phyloP scores from a whole-genome alignment of 2,329 filamentous ascomycete genomes.

The Alternaria brassicae region DNA sequence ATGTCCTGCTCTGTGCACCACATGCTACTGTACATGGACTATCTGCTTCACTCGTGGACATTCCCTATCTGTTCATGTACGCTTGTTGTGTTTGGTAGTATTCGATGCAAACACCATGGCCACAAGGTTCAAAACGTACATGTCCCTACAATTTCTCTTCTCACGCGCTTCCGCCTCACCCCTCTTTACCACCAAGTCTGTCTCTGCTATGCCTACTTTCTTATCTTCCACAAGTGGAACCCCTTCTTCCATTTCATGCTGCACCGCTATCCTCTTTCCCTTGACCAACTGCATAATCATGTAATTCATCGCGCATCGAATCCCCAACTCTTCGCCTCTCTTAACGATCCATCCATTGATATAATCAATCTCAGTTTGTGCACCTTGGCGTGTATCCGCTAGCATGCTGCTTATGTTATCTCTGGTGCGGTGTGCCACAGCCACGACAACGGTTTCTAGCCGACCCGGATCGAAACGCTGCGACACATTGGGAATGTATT shows the following conservation, averaged over 20 bases:
- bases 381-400: conserved; percentile 66
- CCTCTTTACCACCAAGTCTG: background rate
- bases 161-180: background rate
- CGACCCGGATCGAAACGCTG: conserved; percentile 67
- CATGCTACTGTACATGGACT: background rate
- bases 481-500: conserved; percentile 64
- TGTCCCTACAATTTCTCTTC: background rate
- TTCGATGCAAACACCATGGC: background rate
- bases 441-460: conserved; percentile 66
- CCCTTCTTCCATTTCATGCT: conserved; percentile 50
- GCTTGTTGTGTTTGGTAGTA: background rate
- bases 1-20: background rate
- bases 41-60: background rate
- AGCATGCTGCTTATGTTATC: conserved; percentile 72
- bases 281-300: conserved; percentile 76
- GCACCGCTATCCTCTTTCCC: conserved; percentile 65
- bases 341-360: conserved; percentile 87
- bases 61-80: background rate
- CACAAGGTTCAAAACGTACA: background rate
- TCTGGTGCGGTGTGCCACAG: conserved; percentile 62
- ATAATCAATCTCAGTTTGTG: conserved; percentile 77
- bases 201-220: conserved; percentile 13
- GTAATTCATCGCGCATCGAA: conserved; percentile 76
- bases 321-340: conserved; percentile 73
- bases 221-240: conserved; percentile 44